A percentile compares a stretch with the other conserved stretches of the same genome.
phyloP scores from a whole-genome alignment of 2,329 filamentous ascomycete genomes.

The Paraconiothyrium brasiliense region DNA sequence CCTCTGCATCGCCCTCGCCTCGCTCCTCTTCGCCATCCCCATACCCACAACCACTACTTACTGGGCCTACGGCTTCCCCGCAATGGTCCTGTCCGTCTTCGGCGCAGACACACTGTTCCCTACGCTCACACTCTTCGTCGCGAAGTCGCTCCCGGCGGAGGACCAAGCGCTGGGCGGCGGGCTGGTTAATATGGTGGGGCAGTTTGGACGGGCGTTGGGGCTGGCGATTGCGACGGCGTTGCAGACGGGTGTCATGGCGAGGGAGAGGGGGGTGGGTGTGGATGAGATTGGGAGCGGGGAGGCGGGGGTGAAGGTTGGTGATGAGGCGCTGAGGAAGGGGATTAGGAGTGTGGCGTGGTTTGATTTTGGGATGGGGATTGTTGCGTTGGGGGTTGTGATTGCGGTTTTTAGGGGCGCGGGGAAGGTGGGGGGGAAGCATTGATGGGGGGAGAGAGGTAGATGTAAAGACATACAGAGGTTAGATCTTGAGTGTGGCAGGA shows the following conservation, averaged over 20 bases:
- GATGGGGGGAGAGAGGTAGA: neutral
- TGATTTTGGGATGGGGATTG: conserved; percentile 48
- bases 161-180: conserved; percentile 75
- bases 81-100: conserved; percentile 72
- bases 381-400: conserved; percentile 45
- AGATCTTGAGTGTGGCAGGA: too few relatives aligned
- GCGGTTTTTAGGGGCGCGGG: conserved; percentile 41
- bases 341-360: conserved; percentile 53
- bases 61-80: conserved; percentile 72
- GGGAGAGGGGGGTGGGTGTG: conserved; percentile 36
- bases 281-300: conserved; percentile 39
- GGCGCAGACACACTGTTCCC: conserved; percentile 75
- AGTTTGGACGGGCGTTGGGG: conserved; percentile 72
- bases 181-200: conserved; percentile 72
- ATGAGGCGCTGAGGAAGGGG: conserved; percentile 48
- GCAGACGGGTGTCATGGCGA: conserved; percentile 64
- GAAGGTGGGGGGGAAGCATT: conserved; percentile 32
- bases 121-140: conserved; percentile 71
- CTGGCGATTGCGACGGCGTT: conserved; percentile 72
- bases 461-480: neutral
- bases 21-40: conserved; percentile 70
- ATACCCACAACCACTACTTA: conserved; percentile 70
- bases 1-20: conserved; percentile 63
- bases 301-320: conserved; percentile 18
- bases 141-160: conserved; percentile 67